A percentile compares a stretch with the other conserved stretches of the same genome.
Evolutionary conservation across 23 red algal species (phyloP).

Genomic region (Gracilaria caudata): DNA sequence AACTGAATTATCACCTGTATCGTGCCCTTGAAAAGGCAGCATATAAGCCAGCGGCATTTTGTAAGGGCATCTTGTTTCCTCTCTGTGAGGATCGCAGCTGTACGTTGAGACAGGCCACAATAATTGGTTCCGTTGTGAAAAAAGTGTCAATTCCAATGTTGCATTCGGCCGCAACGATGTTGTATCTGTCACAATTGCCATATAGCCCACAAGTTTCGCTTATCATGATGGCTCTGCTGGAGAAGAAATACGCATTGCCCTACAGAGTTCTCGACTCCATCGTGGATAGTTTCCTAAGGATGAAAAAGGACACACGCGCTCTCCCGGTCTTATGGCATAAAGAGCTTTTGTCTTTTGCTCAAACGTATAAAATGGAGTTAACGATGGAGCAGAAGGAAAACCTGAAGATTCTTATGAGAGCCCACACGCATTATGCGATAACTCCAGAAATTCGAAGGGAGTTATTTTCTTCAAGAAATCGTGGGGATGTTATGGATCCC

Average conservation of each 20-base stretch:
- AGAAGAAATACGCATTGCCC: conserved; percentile 96
- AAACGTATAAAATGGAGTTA: conserved; percentile 81
- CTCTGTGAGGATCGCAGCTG: conserved; percentile 74
- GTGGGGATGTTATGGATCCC: conserved; percentile 71
- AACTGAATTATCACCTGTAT: conserved; percentile 95
- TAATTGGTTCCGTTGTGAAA: conserved; percentile 81
- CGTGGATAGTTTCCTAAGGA: conserved; percentile 75
- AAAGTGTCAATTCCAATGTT: conserved; percentile 91
- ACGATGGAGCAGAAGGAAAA: conserved; percentile 79
- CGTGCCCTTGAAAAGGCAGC: conserved; percentile 90
- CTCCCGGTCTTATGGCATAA: conserved; percentile 92
- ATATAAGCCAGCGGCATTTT: conserved; percentile 96
- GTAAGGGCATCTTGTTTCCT: conserved; percentile 94
- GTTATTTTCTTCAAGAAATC: conserved; percentile 72
- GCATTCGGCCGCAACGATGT: conserved; percentile 91
- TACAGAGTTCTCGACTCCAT: conserved; percentile 88
- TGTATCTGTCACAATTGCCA: conserved; percentile 72
- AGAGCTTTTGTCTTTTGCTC: conserved; percentile 82
- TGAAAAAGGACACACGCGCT: conserved; percentile 60
- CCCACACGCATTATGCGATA: conserved; percentile 74
- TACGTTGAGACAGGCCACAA: conserved; percentile 88
- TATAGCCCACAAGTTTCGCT: conserved; percentile 78
- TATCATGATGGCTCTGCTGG: conserved; percentile 87
- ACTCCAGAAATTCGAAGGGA: conserved; percentile 95
- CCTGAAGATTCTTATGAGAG: conserved; percentile 80